Conservation (phyloP, 2,329 filamentous ascomycete genomes). For the Ascochyta pisi region DNA sequence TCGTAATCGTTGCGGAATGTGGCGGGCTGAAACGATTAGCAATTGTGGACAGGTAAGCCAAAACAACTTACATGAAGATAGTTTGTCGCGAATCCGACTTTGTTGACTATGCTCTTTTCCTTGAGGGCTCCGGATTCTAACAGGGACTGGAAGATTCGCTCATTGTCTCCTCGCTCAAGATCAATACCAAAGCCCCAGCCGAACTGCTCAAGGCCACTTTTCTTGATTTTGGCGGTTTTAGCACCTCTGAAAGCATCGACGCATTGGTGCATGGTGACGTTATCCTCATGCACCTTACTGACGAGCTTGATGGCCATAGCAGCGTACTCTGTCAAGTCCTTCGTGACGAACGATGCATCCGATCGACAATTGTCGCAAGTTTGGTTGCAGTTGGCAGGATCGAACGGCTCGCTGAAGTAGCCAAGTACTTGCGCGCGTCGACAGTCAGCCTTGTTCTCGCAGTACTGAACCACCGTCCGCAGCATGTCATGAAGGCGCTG, state of each 20-base stretch:
- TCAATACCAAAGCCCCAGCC: constrained; percentile 69
- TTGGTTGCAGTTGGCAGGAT: constrained; percentile 71
- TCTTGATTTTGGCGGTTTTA: constrained; percentile 64
- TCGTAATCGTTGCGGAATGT: constrained; percentile 56
- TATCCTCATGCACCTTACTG: constrained; percentile 60
- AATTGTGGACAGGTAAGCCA: not conserved
- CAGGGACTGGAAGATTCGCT: constrained; percentile 82
- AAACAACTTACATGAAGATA: constrained; percentile 69
- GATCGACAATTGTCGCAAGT: constrained; percentile 91
- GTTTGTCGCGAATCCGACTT: constrained; percentile 71
- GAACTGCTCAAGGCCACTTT: constrained; percentile 61
- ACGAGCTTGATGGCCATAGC: constrained; percentile 74
- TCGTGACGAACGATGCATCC: constrained; percentile 70
- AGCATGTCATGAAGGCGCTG: constrained; percentile 86
- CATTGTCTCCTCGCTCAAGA: constrained; percentile 76
- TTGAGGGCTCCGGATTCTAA: constrained; percentile 74
- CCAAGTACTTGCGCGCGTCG: constrained; percentile 84
- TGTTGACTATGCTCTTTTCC: constrained; percentile 73
- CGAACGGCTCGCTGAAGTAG: constrained; percentile 93
- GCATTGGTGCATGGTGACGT: constrained; percentile 73
- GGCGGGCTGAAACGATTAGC: constrained; percentile 49
- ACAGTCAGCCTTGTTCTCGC: constrained; percentile 87
- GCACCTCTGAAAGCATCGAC: constrained; percentile 83
- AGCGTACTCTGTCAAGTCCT: constrained; percentile 80
- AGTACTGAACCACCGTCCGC: constrained; percentile 82